phyloP scores from a whole-genome alignment of 1,284 basidiomycete species.

The Moesziomyces sp. region DNA sequence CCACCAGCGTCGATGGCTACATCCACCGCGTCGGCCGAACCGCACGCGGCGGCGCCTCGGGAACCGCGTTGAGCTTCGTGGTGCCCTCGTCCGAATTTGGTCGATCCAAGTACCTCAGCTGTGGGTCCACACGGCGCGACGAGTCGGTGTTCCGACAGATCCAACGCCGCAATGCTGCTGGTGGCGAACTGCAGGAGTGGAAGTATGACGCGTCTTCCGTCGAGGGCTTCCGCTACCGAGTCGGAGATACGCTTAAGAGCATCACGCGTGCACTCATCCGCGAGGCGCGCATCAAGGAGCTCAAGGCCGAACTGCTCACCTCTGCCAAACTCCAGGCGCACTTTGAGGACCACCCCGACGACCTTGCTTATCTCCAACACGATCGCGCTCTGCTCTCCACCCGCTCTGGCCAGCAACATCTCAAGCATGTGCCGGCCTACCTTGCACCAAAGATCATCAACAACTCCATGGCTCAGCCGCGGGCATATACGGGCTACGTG shows the following conservation, averaged over 20 bases:
- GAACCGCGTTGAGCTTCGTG: conserved; percentile 90
- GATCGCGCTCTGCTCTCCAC: conserved; percentile 92
- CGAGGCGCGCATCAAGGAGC: conserved; percentile 92
- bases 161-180: conserved; percentile 14
- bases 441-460: conserved; percentile 83
- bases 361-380: conserved; percentile 90
- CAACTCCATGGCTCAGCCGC: conserved; percentile 2
- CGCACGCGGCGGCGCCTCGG: conserved; percentile 91
- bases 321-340: conserved; percentile 95
- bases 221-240: conserved; percentile 97
- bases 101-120: conserved; percentile 70
- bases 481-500: conserved; percentile 28
- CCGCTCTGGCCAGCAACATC: conserved; percentile 79
- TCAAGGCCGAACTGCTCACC: conserved; percentile 92
- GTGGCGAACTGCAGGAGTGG: conserved; percentile 85
- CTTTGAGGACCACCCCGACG: conserved; percentile 96
- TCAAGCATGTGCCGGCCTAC: conserved; percentile 96
- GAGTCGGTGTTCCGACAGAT: conserved; percentile 76
- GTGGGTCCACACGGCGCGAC: conserved; percentile 78
- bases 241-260: conserved; percentile 91
- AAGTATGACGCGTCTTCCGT: conserved; percentile 77
- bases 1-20: conserved; percentile 86
- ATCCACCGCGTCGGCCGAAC: conserved; percentile 96
- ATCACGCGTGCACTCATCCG: conserved; percentile 87
- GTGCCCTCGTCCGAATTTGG: conserved; percentile 81